Percentiles rank a stretch among this genome's conserved stretches.
These are phyloP conservation scores for Earliella scabrosa DNA, from an alignment of 1,284 basidiomycete species.

Conservation along the genomic window DNA sequence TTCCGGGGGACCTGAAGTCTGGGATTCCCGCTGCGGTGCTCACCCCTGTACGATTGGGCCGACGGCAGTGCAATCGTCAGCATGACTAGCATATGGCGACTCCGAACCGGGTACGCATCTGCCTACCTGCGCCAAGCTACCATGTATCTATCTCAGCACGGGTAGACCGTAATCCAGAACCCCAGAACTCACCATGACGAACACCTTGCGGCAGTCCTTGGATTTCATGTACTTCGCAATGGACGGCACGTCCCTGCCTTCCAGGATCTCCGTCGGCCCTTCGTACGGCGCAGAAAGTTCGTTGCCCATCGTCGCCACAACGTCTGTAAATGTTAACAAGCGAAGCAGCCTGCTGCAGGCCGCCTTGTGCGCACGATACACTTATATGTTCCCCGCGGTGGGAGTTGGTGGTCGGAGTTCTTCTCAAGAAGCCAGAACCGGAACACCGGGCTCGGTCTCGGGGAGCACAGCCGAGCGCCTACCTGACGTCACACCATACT, in stretches of 20 bases:
- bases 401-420: too few relatives aligned
- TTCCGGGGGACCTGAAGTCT: constrained; percentile 79
- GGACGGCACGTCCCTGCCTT: constrained; percentile 43
- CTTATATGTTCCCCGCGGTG: too few relatives aligned
- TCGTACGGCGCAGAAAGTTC: constrained; percentile 25
- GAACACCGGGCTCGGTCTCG: background rate
- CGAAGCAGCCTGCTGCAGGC: too few relatives aligned
- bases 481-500: constrained; percentile 10
- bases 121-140: constrained; percentile 66
- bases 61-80: too few relatives aligned
- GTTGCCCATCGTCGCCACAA: constrained; percentile 21
- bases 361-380: too few relatives aligned
- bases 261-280: constrained; percentile 34
- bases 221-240: constrained; percentile 74
- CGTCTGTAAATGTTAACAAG: too few relatives aligned
- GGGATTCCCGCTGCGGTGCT: constrained; percentile 83
- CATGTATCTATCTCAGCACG: constrained; percentile 2
- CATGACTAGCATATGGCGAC: too few relatives aligned
- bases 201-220: constrained; percentile 64
- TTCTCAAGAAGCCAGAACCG: background rate
- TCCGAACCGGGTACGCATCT: too few relatives aligned
- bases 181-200: constrained; percentile 65
- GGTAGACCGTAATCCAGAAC: background rate
- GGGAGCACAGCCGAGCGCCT: background rate
- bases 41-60: constrained; percentile 60